A percentile compares a stretch with the other conserved stretches of the same genome.
Conservation (phyloP, 371 early-diverging fungal species). For the Zopfochytrium polystomum region DNA sequence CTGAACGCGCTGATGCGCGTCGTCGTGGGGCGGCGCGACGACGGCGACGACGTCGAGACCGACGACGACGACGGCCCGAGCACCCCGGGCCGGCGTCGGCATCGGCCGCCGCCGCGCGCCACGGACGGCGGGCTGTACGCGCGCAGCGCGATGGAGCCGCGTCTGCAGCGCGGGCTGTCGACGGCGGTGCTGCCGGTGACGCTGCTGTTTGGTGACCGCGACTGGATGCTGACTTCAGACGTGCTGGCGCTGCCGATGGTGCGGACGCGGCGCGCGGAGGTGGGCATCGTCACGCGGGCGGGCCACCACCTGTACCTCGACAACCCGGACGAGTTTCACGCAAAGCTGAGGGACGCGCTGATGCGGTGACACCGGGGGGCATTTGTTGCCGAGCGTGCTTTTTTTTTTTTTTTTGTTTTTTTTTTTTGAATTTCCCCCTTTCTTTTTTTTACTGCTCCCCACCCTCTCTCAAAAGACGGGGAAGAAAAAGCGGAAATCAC, state of each 20-base stretch:
- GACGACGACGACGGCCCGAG: not conserved
- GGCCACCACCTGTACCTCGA: constrained; percentile 24
- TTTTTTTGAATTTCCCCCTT: not conserved
- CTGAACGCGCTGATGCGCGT: constrained; percentile 26
- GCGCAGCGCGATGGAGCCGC: constrained; percentile 9
- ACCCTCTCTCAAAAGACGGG: not conserved
- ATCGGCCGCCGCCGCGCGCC: not conserved
- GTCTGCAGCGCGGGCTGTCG: constrained; percentile 4
- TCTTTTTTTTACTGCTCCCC: not conserved
- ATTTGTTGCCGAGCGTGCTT: not conserved
- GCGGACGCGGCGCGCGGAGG: not conserved
- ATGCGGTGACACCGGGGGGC: not conserved
- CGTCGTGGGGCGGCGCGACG: not conserved
- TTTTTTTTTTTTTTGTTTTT: not conserved
- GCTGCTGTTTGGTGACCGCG: constrained; percentile 15
- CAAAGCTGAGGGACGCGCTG: not conserved
- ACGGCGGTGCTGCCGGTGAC: constrained; percentile 1
- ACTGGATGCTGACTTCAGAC: constrained; percentile 19
- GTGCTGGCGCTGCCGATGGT: constrained; percentile 13
- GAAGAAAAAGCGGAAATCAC: not conserved
- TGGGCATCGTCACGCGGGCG: constrained; percentile 7
- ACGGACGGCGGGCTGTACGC: constrained; percentile 16
- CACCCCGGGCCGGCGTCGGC: not conserved
- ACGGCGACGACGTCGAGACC: not conserved
- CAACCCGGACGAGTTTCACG: constrained; percentile 10